These are phyloP conservation scores for Brassica rapa DNA, from an alignment of 345 rosid species.

Conservation along the genomic window DNA sequence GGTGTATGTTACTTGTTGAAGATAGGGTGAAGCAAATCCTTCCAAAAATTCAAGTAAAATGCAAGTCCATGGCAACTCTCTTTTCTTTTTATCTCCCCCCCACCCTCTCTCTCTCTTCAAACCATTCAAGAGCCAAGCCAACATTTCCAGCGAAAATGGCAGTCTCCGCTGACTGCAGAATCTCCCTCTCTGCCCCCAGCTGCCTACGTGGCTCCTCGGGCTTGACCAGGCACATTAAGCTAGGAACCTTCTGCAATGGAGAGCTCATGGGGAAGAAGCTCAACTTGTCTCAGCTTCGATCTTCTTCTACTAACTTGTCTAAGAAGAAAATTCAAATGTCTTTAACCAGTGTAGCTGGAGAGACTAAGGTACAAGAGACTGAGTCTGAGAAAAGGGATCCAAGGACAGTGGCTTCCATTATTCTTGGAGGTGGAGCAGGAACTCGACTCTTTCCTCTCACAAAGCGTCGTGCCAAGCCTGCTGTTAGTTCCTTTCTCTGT, in stretches of 20 bases:
- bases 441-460: conserved; percentile 96
- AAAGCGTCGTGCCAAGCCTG: conserved; percentile 94
- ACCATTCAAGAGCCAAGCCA: conserved; percentile 24
- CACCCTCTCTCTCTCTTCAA: conserved; percentile 8
- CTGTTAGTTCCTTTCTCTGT: conserved; percentile 50
- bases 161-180: conserved; percentile 60
- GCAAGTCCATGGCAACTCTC: conserved; percentile 37
- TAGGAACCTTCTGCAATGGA: conserved; percentile 54
- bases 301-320: conserved; percentile 31
- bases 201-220: conserved; percentile 43
- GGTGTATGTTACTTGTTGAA: conserved; percentile 66
- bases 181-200: conserved; percentile 56
- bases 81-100: conserved; percentile 3
- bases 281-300: conserved; percentile 33
- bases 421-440: conserved; percentile 99
- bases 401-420: conserved; percentile 75
- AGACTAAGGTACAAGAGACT: conserved; percentile 65
- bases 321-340: conserved; percentile 53
- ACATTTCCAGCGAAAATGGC: conserved; percentile 45
- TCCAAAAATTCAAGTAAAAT: conserved; percentile 46
- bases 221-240: conserved; percentile 44
- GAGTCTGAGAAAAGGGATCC: conserved; percentile 69
- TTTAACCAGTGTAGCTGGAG: conserved; percentile 47
- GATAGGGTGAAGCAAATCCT: conserved; percentile 68
- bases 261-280: conserved; percentile 80